Conservation (phyloP, 2,329 filamentous ascomycete species). For the Calonectria pteridis region DNA sequence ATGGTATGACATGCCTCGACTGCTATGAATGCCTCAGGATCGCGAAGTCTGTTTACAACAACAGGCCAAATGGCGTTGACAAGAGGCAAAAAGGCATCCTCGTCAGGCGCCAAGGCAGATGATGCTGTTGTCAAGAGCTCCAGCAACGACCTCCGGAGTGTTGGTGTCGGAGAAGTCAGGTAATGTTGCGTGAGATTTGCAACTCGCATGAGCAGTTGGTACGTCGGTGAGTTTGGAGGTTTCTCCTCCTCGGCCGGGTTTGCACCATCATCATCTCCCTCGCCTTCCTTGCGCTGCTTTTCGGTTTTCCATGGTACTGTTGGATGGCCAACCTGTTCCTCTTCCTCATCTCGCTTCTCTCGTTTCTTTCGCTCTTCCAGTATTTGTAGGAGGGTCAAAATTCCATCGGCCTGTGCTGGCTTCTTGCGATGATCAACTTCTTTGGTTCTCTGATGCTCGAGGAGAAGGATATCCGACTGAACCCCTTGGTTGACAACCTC, state of each 20-base stretch:
- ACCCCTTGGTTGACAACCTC: constrained; percentile 88
- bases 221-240: constrained; percentile 80
- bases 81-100: constrained; percentile 87
- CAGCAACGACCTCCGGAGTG: constrained; percentile 82
- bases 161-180: constrained; percentile 85
- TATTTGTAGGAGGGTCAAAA: constrained; percentile 65
- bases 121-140: constrained; percentile 80
- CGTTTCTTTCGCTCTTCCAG: constrained; percentile 67
- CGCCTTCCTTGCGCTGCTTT: constrained; percentile 49
- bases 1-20: constrained; percentile 79
- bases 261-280: constrained; percentile 51
- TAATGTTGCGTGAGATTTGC: constrained; percentile 89
- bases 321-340: constrained; percentile 50
- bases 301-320: constrained; percentile 53
- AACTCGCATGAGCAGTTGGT: constrained; percentile 85
- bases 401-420: constrained; percentile 46
- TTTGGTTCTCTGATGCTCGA: constrained; percentile 55
- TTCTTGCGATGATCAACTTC: constrained; percentile 58
- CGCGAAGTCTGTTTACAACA: constrained; percentile 75
- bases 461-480: constrained; percentile 64
- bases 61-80: constrained; percentile 94
- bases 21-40: constrained; percentile 75
- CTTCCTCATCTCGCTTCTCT: constrained; percentile 50
- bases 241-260: constrained; percentile 60
- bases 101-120: constrained; percentile 78